phyloP scores from a whole-genome alignment of 2,329 filamentous ascomycete genomes.

The Diaporthe citriasiana region DNA sequence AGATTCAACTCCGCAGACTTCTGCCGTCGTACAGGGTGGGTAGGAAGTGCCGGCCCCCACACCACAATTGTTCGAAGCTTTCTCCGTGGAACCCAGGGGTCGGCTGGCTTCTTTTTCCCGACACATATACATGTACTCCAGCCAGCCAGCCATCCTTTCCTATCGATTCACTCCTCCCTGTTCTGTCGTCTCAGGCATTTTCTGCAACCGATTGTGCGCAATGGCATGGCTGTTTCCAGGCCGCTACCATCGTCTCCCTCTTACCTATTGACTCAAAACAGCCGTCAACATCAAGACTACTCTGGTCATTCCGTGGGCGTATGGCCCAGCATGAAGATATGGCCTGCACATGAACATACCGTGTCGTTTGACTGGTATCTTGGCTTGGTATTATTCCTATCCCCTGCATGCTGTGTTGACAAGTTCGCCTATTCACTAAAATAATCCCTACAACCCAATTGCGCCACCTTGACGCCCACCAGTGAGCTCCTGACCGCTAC shows the following conservation, averaged over 20 bases:
- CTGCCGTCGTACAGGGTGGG: constrained; percentile 6
- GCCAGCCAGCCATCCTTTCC: constrained; percentile 8
- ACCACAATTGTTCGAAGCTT: constrained; percentile 28
- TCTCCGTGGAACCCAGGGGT: constrained; percentile 28
- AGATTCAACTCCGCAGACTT: neutral
- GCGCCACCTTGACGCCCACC: constrained; percentile 20
- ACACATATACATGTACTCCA: constrained; percentile 35
- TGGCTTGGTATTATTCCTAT: constrained; percentile 37
- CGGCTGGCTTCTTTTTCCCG: constrained; percentile 20
- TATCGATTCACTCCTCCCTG: neutral
- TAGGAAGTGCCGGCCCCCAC: constrained; percentile 30
- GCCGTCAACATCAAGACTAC: neutral
- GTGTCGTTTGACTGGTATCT: constrained; percentile 15
- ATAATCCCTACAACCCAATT: constrained; percentile 27
- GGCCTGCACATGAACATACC: neutral
- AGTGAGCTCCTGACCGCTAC: constrained; percentile 3
- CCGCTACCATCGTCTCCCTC: neutral
- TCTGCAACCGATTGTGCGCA: neutral
- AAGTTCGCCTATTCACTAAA: constrained; percentile 16
- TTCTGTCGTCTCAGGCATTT: neutral
- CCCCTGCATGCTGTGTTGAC: constrained; percentile 22
- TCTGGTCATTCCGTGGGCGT: neutral
- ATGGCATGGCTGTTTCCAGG: neutral
- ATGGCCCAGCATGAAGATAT: neutral
- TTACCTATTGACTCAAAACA: neutral